phyloP scores from a whole-genome alignment of 306 rosid species.

The Leucaena leucocephala region DNA sequence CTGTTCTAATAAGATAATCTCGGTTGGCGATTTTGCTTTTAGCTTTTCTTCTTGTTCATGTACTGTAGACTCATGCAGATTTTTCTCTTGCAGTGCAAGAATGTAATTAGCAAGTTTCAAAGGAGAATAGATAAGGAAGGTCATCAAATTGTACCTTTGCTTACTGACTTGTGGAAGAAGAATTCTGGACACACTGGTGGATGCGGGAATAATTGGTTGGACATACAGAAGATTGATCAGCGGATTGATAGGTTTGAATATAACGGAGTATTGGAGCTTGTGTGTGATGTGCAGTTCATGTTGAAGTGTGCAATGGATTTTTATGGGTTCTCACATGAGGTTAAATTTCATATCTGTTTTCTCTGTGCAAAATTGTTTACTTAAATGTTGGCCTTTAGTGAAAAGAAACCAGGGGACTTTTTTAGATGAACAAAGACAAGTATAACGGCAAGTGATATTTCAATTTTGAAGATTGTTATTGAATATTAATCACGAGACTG shows the following conservation, averaged over 20 bases:
- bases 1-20: slow-evolving; percentile 3
- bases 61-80: slow-evolving; percentile 31
- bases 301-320: slow-evolving; percentile 82
- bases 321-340: slow-evolving; percentile 84
- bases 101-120: slow-evolving; percentile 86
- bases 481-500: neutral
- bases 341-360: slow-evolving; percentile 43
- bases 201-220: slow-evolving; percentile 64
- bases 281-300: slow-evolving; percentile 86
- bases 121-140: slow-evolving; percentile 92
- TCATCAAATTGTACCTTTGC: slow-evolving; percentile 82
- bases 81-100: slow-evolving; percentile 75
- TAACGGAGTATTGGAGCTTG: slow-evolving; percentile 83
- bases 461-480: slow-evolving; percentile 10
- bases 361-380: neutral
- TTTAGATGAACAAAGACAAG: neutral
- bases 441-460: neutral
- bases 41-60: slow-evolving; percentile 21
- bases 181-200: slow-evolving; percentile 65
- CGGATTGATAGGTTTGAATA: slow-evolving; percentile 87
- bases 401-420: neutral
- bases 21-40: slow-evolving; percentile 22
- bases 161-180: slow-evolving; percentile 90
- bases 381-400: slow-evolving; percentile 6
- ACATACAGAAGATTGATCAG: slow-evolving; percentile 81